Percentiles rank a stretch among this genome's conserved stretches.
Evolutionary conservation across 371 early-diverging fungal genomes (phyloP).

Genomic region (Circinella minor): DNA sequence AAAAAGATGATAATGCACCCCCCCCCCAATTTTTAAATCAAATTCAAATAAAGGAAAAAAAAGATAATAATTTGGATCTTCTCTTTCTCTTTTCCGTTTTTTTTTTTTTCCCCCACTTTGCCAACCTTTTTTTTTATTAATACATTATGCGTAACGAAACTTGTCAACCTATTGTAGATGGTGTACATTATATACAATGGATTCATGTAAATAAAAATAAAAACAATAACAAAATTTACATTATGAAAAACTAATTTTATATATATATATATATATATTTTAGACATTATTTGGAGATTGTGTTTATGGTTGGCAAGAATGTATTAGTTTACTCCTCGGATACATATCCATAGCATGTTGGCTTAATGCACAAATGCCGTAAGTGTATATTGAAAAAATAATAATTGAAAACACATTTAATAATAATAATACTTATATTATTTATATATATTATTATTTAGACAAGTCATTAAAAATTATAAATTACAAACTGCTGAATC

Average conservation of each 20-base stretch:
- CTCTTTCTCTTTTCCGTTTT: background rate
- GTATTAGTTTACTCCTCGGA: conserved; percentile 53
- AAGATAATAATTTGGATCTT: background rate
- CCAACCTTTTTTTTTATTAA: too few relatives aligned
- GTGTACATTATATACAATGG: conserved; percentile 32
- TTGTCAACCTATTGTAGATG: conserved; percentile 20
- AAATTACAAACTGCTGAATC: conserved; percentile 55
- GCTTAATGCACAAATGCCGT: conserved; percentile 83
- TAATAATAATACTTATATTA: too few relatives aligned
- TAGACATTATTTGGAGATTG: conserved; percentile 60
- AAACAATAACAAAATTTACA: background rate
- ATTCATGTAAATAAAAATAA: conserved; percentile 31
- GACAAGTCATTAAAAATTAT: conserved; percentile 72
- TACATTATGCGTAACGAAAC: background rate
- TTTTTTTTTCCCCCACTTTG: background rate
- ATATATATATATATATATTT: too few relatives aligned
- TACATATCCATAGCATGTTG: conserved; percentile 74
- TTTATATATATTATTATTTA: conserved; percentile 14
- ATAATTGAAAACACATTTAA: too few relatives aligned
- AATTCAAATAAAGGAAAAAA: too few relatives aligned
- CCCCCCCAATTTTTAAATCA: too few relatives aligned
- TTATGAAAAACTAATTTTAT: too few relatives aligned
- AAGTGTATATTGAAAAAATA: conserved; percentile 33
- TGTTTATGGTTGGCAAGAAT: conserved; percentile 55
- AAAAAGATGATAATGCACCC: too few relatives aligned